Evolutionary conservation across 257 asterid species (phyloP).

Genomic region (Ehretia macrophylla): DNA sequence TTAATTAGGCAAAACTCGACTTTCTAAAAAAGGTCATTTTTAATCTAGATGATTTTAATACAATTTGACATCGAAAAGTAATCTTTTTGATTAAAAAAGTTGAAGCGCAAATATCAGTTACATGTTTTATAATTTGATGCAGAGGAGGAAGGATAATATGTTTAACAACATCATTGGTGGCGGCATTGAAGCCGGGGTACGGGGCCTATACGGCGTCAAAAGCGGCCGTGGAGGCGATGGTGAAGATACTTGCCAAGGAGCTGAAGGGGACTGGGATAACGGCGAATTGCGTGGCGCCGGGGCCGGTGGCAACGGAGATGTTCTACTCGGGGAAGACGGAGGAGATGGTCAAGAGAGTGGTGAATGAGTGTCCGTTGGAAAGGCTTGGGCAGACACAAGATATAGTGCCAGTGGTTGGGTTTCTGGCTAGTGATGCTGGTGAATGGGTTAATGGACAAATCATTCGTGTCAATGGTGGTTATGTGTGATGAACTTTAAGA

Average conservation of each 20-base stretch:
- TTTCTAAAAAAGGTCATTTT: no score
- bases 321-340: conserved; percentile 56
- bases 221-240: conserved; percentile 80
- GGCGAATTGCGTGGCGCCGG: conserved; percentile 64
- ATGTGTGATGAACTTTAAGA: background rate
- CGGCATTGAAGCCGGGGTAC: conserved; percentile 43
- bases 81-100: no score
- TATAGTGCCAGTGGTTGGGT: conserved; percentile 47
- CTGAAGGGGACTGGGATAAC: conserved; percentile 63
- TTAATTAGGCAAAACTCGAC: no score
- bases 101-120: no score
- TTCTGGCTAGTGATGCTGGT: conserved; percentile 54
- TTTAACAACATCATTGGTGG: conserved; percentile 48
- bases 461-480: conserved; percentile 31
- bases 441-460: conserved; percentile 73
- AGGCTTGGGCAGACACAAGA: conserved; percentile 63
- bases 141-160: conserved; percentile 57
- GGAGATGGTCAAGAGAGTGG: conserved; percentile 36
- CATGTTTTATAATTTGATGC: background rate
- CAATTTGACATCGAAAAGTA: no score
- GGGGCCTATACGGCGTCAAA: conserved; percentile 64
- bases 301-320: conserved; percentile 62
- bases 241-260: conserved; percentile 66
- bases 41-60: no score
- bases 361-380: conserved; percentile 48